phyloP scores from a whole-genome alignment of 1,139 yeast genomes.

The Meyerozyma carpophila region DNA sequence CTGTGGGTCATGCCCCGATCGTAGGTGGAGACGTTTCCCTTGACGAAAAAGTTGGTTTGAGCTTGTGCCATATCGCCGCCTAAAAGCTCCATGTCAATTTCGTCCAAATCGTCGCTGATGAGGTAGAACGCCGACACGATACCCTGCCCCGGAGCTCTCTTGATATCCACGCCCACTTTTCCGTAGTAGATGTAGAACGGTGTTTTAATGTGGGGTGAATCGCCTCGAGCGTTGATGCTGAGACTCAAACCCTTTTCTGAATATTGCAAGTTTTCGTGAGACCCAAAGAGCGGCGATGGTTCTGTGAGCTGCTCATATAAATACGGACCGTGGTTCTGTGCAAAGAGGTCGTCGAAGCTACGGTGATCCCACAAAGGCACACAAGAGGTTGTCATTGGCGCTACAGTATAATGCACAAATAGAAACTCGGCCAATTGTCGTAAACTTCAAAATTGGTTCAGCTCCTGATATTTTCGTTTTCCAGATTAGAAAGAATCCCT shows the following conservation, averaged over 20 bases:
- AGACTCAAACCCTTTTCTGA: background rate
- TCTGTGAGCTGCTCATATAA: background rate
- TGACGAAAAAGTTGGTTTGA: slow-evolving; percentile 41
- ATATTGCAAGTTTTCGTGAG: background rate
- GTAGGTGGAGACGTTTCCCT: slow-evolving; percentile 39
- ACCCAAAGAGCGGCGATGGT: background rate
- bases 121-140: slow-evolving; percentile 41
- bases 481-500: too few species aligned
- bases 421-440: too few species aligned
- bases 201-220: slow-evolving; percentile 36
- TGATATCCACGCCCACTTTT: slow-evolving; percentile 35
- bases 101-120: slow-evolving; percentile 45
- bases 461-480: too few species aligned
- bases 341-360: background rate
- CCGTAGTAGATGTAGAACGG: slow-evolving; percentile 37
- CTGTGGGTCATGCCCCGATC: slow-evolving; percentile 35
- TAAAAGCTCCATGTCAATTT: slow-evolving; percentile 40
- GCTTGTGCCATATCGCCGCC: slow-evolving; percentile 31
- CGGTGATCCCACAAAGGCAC: too few species aligned
- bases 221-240: slow-evolving; percentile 20
- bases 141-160: slow-evolving; percentile 35
- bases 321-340: background rate
- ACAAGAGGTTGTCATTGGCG: too few species aligned
- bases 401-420: too few species aligned
- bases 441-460: too few species aligned